Conservation (phyloP, 2,329 filamentous ascomycete genomes). For the Fusarium nygamai region DNA sequence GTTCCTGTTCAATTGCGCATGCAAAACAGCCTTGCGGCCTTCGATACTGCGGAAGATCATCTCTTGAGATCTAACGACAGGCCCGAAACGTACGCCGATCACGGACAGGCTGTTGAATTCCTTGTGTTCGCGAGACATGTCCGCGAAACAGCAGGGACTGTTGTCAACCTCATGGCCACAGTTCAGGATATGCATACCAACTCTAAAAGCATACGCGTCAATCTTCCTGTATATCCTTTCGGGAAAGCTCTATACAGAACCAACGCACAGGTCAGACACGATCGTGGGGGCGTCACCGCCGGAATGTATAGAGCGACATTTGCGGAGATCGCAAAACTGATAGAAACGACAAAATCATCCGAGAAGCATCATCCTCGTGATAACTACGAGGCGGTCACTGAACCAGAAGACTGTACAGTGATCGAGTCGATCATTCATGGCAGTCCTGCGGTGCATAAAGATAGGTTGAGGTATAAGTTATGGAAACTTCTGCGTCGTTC, state of each 20-base stretch:
- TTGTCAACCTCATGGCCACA: slow-evolving; percentile 58
- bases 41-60: slow-evolving; percentile 58
- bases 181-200: slow-evolving; percentile 58
- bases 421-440: slow-evolving; percentile 53
- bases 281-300: slow-evolving; percentile 66
- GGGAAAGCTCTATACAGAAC: slow-evolving; percentile 62
- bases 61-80: slow-evolving; percentile 58
- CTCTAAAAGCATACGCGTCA: slow-evolving; percentile 53
- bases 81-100: slow-evolving; percentile 56
- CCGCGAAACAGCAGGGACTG: slow-evolving; percentile 60
- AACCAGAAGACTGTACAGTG: slow-evolving; percentile 47
- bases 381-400: slow-evolving; percentile 37
- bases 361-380: slow-evolving; percentile 45
- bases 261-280: slow-evolving; percentile 67
- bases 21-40: slow-evolving; percentile 54
- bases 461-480: slow-evolving; percentile 55
- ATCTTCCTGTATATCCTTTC: slow-evolving; percentile 64
- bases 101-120: slow-evolving; percentile 61
- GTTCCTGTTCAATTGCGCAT: slow-evolving; percentile 52
- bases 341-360: slow-evolving; percentile 54
- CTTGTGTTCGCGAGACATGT: slow-evolving; percentile 66
- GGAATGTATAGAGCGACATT: slow-evolving; percentile 60
- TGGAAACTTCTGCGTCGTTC: slow-evolving; percentile 63
- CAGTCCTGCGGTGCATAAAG: slow-evolving; percentile 47
- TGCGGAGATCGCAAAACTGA: slow-evolving; percentile 54